Base-by-base conservation (phyloP, 192 early-diverging fungal species). In the Thamnidium elegans region DNA sequence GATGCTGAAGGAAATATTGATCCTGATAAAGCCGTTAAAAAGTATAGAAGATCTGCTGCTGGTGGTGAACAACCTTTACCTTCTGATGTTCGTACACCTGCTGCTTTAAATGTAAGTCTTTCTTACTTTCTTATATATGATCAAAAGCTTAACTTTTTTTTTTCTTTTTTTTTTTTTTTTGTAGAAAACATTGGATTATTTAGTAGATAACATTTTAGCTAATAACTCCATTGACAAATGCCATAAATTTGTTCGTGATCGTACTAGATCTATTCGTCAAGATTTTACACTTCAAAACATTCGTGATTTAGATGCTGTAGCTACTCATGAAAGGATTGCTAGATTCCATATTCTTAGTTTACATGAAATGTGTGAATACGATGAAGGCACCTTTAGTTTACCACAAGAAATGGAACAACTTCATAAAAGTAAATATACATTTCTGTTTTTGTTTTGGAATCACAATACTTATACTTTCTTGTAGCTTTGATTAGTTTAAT, bases 341-440 rank as follows among this genome's bases (percentile, higher is more conserved):
- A 80, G 95, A 2, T 97, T 89, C 62, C 92, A 94, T 65, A 92
- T 95, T 26, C 58, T 93, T 7, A 88, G 87, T 45, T 71, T 89
- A 11, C 89, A 92, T 55, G 68, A 84, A 21, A 78, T 95, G 39
- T 90, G 87, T 66, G 89, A 86, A 17, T 59, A 78, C 32, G 82
- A 85, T 63, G 82, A 71, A 10, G 52, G 62, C 45, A 62, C 52
- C 3, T 89, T 94, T 56, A 87, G 80, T 34, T 78, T 87, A 58
- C 89, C 91, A 60, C 91, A 92, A 63, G 95, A 97, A 64, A 85
- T 82, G 73, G 93, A 97, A 71, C 93, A 95, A 72, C 81, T 95
- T 59, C 67, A 85, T 20, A 97, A 95, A 79, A 90, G 89, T 89
- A 80, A 30, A 2, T 17, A 53, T 64, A 23, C 20, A 42, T 36